A percentile compares a stretch with the other conserved stretches of the same genome.
These are phyloP conservation scores for Russula lepida DNA, from an alignment of 768 basidiomycete genomes.

Conservation along the genomic window DNA sequence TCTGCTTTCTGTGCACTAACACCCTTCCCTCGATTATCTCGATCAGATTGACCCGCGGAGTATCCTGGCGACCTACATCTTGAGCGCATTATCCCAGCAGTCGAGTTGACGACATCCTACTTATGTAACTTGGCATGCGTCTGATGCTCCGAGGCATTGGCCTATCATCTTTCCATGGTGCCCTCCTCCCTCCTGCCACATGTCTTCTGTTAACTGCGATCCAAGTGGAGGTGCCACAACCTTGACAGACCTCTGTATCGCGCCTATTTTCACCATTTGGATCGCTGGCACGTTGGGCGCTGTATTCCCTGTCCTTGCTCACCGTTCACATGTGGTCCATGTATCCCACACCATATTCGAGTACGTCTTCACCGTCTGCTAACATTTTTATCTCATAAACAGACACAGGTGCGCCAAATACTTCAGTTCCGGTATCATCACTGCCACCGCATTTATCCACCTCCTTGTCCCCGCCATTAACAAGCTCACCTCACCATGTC, in stretches of 20 bases:
- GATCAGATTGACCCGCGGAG: too few species aligned
- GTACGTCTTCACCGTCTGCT: constrained; percentile 33
- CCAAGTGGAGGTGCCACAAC: constrained; percentile 43
- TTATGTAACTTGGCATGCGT: too few species aligned
- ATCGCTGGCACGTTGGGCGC: constrained; percentile 50
- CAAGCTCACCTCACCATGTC: constrained; percentile 61
- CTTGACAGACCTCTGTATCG: constrained; percentile 50
- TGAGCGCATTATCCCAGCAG: too few species aligned
- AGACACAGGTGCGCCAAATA: constrained; percentile 13
- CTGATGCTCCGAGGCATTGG: too few species aligned
- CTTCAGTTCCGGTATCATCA: constrained; percentile 16
- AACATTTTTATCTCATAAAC: background rate
- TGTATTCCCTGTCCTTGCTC: constrained; percentile 62
- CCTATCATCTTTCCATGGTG: background rate
- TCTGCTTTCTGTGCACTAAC: too few species aligned
- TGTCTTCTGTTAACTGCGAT: constrained; percentile 33
- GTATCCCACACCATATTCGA: constrained; percentile 61
- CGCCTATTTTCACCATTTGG: constrained; percentile 67
- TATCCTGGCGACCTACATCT: too few species aligned
- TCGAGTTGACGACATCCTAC: too few species aligned
- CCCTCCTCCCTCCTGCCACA: background rate
- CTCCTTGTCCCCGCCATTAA: constrained; percentile 58
- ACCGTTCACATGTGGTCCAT: constrained; percentile 40
- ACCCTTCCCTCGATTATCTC: too few species aligned
- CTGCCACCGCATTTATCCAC: constrained; percentile 13